Conservation (phyloP, 2,329 filamentous ascomycete genomes). For the Drechslerella coelobrocha region DNA sequence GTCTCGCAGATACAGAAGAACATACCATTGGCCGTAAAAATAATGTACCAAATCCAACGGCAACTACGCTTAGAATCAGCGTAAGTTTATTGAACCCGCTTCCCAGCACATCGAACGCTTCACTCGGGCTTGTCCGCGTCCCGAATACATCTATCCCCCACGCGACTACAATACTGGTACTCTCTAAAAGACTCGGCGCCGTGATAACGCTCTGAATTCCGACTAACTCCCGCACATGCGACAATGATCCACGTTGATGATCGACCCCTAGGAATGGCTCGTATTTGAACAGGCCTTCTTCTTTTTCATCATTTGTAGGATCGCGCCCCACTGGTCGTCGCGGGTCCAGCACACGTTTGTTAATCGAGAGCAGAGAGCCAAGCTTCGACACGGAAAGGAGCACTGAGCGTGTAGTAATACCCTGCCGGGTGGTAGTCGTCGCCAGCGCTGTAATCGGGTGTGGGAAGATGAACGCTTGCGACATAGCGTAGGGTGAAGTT, state of each 20-base stretch:
- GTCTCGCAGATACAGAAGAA: conserved; percentile 51
- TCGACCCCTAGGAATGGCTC: conserved; percentile 80
- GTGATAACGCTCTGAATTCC: conserved; percentile 77
- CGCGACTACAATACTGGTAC: conserved; percentile 86
- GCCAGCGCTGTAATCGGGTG: conserved; percentile 79
- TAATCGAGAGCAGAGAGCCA: conserved; percentile 75
- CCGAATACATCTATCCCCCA: conserved; percentile 90
- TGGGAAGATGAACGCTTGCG: conserved; percentile 80
- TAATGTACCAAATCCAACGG: conserved; percentile 76
- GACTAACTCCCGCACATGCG: conserved; percentile 80
- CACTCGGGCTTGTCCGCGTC: conserved; percentile 83
- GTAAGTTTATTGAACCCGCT: conserved; percentile 92
- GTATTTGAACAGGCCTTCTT: conserved; percentile 84
- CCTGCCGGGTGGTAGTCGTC: conserved; percentile 88
- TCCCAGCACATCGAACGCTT: conserved; percentile 88
- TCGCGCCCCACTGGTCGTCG: conserved; percentile 85
- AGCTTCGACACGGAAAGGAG: conserved; percentile 73
- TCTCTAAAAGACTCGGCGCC: conserved; percentile 81
- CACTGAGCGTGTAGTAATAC: conserved; percentile 83
- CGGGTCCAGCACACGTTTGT: conserved; percentile 79
- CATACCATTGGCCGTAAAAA: conserved; percentile 85
- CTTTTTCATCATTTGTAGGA: conserved; percentile 76
- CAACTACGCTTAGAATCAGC: conserved; percentile 81
- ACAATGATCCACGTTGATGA: conserved; percentile 73
- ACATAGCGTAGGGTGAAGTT: conserved; percentile 74